phyloP scores from a whole-genome alignment of 108 stramenopile genomes.

The Asterionellopsis glacialis region DNA sequence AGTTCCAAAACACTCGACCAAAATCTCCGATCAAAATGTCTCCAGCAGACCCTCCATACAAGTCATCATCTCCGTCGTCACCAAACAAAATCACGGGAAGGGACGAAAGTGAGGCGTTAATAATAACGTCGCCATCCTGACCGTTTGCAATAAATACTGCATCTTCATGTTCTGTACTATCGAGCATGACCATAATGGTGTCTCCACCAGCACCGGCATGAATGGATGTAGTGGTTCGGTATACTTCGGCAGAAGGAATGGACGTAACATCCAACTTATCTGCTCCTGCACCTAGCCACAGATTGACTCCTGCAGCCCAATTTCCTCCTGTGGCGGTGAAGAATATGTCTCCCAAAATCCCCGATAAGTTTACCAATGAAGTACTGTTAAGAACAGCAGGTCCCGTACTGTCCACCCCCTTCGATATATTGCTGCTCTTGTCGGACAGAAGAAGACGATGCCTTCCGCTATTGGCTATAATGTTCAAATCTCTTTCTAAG shows the following conservation, averaged over 20 bases:
- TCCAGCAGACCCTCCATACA: slow-evolving; percentile 15
- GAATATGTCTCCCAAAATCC: slow-evolving; percentile 23
- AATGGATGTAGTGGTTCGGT: slow-evolving; percentile 24
- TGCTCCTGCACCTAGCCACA: slow-evolving; percentile 28
- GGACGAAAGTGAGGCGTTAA: slow-evolving; percentile 23
- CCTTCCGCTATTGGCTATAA: slow-evolving; percentile 17
- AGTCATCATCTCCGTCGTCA: slow-evolving; percentile 29
- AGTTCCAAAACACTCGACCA: slow-evolving; percentile 31
- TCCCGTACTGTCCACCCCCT: slow-evolving; percentile 10
- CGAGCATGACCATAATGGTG: slow-evolving; percentile 13
- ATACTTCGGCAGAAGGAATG: slow-evolving; percentile 10
- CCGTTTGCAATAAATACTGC: slow-evolving; percentile 32
- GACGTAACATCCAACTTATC: slow-evolving; percentile 23
- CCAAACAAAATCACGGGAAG: slow-evolving; percentile 33
- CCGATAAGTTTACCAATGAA: slow-evolving; percentile 15
- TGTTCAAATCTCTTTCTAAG: slow-evolving; percentile 18
- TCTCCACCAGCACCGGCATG: slow-evolving; percentile 28
- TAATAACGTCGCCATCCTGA: slow-evolving; percentile 19
- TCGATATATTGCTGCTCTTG: slow-evolving; percentile 19
- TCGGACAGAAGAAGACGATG: slow-evolving; percentile 33
- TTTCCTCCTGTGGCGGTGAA: slow-evolving; percentile 17
- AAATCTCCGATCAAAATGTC: slow-evolving; percentile 34
- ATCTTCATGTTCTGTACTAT: slow-evolving; percentile 3
- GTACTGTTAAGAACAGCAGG: slow-evolving; percentile 16
- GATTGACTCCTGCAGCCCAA: slow-evolving; percentile 24